Evolutionary conservation across 2,329 filamentous ascomycete species (phyloP).

Genomic region (Colletotrichum costaricense): DNA sequence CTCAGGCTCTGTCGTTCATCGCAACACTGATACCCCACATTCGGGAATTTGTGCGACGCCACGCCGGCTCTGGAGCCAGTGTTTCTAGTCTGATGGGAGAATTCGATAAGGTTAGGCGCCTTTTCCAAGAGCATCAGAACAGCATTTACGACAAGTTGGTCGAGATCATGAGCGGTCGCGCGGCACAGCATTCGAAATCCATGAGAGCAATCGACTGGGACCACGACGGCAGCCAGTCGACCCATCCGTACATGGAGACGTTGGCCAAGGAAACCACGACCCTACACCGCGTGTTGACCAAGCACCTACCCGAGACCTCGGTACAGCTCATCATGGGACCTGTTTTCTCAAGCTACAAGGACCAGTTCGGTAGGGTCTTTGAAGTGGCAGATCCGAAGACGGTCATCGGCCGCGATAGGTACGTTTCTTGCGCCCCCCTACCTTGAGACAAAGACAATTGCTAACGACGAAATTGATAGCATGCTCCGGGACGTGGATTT

Average conservation of each 20-base stretch:
- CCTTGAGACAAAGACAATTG: neutral
- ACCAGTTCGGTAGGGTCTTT: slow-evolving; percentile 81
- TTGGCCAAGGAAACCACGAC: slow-evolving; percentile 87
- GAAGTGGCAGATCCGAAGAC: slow-evolving; percentile 73
- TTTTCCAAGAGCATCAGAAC: slow-evolving; percentile 89
- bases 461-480: slow-evolving; percentile 54
- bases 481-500: slow-evolving; percentile 82
- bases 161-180: slow-evolving; percentile 88
- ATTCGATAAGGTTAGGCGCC: slow-evolving; percentile 86
- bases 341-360: slow-evolving; percentile 84
- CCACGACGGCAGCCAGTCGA: slow-evolving; percentile 51
- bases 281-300: slow-evolving; percentile 84
- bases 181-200: slow-evolving; percentile 77
- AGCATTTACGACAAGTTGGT: slow-evolving; percentile 93
- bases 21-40: slow-evolving; percentile 89
- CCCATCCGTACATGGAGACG: slow-evolving; percentile 85
- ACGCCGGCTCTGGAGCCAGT: slow-evolving; percentile 65
- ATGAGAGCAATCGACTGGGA: slow-evolving; percentile 85
- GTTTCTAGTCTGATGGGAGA: slow-evolving; percentile 77
- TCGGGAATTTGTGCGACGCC: slow-evolving; percentile 88
- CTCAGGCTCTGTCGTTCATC: slow-evolving; percentile 88
- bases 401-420: slow-evolving; percentile 78
- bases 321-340: slow-evolving; percentile 87
- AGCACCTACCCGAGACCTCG: slow-evolving; percentile 81
- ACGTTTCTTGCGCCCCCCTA: slow-evolving; percentile 44